These are phyloP conservation scores for Xylaria intraflava DNA, from an alignment of 495 filamentous ascomycete species.

Conservation along the genomic window DNA sequence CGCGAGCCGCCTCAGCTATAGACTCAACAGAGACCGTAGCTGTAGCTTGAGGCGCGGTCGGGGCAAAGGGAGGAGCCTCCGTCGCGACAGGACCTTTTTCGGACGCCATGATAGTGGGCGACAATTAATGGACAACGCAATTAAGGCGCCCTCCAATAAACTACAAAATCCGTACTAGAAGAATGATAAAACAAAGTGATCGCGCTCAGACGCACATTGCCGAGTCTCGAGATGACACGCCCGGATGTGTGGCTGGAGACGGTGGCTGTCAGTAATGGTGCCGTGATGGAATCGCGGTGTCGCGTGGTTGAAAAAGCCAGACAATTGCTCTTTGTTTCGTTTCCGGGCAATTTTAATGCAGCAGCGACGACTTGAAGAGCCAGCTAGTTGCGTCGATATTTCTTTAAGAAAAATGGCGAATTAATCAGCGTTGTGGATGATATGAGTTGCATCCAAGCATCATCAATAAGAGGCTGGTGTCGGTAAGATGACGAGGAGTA, in stretches of 20 bases:
- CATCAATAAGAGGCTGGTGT: constrained; percentile 23
- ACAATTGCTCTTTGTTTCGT: constrained; percentile 9
- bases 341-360: not conserved
- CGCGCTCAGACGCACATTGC: constrained; percentile 37
- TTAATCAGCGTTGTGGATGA: constrained; percentile 5
- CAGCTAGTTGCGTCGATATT: not conserved
- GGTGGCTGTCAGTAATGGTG: constrained; percentile 37
- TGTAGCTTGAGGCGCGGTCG: constrained; percentile 25
- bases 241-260: constrained; percentile 46
- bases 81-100: constrained; percentile 40
- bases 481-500: constrained; percentile 15
- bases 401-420: constrained; percentile 4
- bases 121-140: constrained; percentile 13
- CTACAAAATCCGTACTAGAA: constrained; percentile 12
- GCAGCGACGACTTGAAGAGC: not conserved
- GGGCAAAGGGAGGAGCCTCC: constrained; percentile 36
- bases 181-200: constrained; percentile 21
- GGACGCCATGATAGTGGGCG: constrained; percentile 34
- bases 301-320: not conserved
- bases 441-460: constrained; percentile 9
- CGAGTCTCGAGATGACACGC: constrained; percentile 27
- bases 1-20: constrained; percentile 27
- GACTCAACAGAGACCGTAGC: constrained; percentile 25
- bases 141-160: constrained; percentile 17
- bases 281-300: constrained; percentile 15